Evolutionary conservation across 106 monocot genomes (phyloP), one percentile per base, ranked within the genome.

Genomic region (Amphibolis antarctica): DNA sequence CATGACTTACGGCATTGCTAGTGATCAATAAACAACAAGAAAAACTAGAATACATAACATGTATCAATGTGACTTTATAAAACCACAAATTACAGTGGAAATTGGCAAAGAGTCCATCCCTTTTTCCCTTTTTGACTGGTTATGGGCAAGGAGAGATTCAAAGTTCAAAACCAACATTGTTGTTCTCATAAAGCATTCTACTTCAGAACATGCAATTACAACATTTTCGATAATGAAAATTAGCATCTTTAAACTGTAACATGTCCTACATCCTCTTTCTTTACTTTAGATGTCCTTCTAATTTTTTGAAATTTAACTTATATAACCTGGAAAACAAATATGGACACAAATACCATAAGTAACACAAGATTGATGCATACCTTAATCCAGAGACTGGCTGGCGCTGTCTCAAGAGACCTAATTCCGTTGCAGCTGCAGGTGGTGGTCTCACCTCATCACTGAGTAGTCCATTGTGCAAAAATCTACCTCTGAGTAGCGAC

Each of bases 401-500:
- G 0, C 69, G 64, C 56, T 86, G 89, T 60, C 80, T 81, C 57
- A 86, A 53, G 60, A 77, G 82, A 53, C 94, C 89, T 42, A 94
- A 68, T 77, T 94, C 94, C 66, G 79, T 83, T 45, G 86, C 89
- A 71, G 89, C 81, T 50, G 77, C n/a, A 58, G 89, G 86, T 21
- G 81, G 66, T 51, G 77, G 69, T 48, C 84, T 86, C 71, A 83
- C 89, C 62, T 81, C 83, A 54, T 80, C 83, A 44, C 28, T 18
- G 55, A 79, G 70, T 43, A 72, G 53, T 54, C 59, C 82, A 71
- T 88, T 99, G 61, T 88, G 72, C 62, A 86, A 76, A 61, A 89
- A 94, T 66, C 94, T 86, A 60, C 89, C 89, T 62, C 86, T 70
- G 44, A 94, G 81, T 21, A 94, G 68, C 46, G 89, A 84, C 94